Conservation (phyloP, 495 filamentous ascomycete genomes). For the Apiosordaria backusii region DNA sequence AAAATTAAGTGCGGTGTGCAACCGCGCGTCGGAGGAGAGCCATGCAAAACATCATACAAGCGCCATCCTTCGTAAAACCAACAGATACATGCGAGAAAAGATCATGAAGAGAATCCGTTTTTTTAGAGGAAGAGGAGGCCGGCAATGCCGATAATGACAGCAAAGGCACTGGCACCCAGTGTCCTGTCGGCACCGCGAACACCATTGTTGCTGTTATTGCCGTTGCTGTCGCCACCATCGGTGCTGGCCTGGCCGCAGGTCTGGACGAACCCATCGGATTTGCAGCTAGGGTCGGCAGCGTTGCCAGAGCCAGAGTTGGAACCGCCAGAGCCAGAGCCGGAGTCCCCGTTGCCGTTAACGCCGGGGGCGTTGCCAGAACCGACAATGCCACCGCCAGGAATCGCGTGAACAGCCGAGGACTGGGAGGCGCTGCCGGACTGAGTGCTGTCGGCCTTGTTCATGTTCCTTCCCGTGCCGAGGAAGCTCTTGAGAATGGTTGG, state of each 20-base stretch:
- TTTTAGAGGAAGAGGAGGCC: constrained; percentile 43
- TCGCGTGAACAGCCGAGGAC: constrained; percentile 27
- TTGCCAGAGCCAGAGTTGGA: constrained; percentile 12
- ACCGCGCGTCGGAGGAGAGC: neutral
- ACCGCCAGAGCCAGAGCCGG: constrained; percentile 10
- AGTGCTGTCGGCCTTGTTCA: constrained; percentile 48
- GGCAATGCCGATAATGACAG: constrained; percentile 46
- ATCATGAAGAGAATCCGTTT: neutral
- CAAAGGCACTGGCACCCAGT: constrained; percentile 46
- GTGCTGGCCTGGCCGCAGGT: constrained; percentile 23
- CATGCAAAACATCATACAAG: neutral
- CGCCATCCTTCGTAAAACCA: neutral
- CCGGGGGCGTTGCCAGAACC: constrained; percentile 18
- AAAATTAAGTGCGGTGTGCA: neutral
- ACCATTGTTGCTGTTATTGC: constrained; percentile 29
- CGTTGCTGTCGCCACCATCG: constrained; percentile 14
- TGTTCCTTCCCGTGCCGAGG: constrained; percentile 70
- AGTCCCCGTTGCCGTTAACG: constrained; percentile 11
- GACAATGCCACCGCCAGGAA: constrained; percentile 38
- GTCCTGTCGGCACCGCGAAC: constrained; percentile 37
- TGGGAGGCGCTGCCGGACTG: constrained; percentile 25
- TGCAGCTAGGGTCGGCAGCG: constrained; percentile 8
- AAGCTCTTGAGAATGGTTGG: constrained; percentile 75
- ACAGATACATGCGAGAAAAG: neutral
- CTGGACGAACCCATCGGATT: constrained; percentile 9